Base-by-base conservation (phyloP, 2,329 filamentous ascomycete species). In the Colletotrichum echinochloae region DNA sequence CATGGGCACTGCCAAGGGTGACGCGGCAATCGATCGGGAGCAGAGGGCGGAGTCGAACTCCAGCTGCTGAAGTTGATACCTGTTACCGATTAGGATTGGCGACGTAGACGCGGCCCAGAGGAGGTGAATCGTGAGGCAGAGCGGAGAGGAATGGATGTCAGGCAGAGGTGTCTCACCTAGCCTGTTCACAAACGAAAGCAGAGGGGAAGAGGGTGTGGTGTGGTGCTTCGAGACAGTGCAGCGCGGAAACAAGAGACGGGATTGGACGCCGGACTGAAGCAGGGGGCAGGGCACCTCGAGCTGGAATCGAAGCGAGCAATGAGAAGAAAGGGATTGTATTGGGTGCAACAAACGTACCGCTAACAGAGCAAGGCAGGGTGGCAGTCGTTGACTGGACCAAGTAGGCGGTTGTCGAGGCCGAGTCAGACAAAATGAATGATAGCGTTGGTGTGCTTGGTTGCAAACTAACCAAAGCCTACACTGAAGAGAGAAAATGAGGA, bases 91-190 rank as follows among this genome's bases (percentile, higher is more conserved):
- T 60, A 68, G 48, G 18, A 33, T 60, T 65, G 61, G 69, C 66
- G 66, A 65, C 60, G 55, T 61, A 12, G 46, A 57, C n/a, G 30
- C 55, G 28, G 33, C 63, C 30, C 39, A 55, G 26, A 30, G 30
- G 35, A 65, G 62, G 60, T 51, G 60, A 70, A 56, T 60, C 46
- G 39, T 56, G 54, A 49, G 60, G 56, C 46, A 51, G 59, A 39
- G 52, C 48, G 49, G 52, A 68, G 64, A 11, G 54, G 67, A 65
- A 69, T 55, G 49, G 52, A n/a, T 56, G 66, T 70, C 49, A 65
- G 69, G 55, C 69, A 23, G 61, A 72, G 69, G 65, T 70, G 60
- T 69, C 69, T 70, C 68, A 67, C 68, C 64, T 71, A 70, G 44
- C 64, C 68, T 70, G 51, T 62, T 56, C 68, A 67, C 68, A 70